Evolutionary conservation across 495 filamentous ascomycete species (phyloP).

Genomic region (Podospora pseudocomata): DNA sequence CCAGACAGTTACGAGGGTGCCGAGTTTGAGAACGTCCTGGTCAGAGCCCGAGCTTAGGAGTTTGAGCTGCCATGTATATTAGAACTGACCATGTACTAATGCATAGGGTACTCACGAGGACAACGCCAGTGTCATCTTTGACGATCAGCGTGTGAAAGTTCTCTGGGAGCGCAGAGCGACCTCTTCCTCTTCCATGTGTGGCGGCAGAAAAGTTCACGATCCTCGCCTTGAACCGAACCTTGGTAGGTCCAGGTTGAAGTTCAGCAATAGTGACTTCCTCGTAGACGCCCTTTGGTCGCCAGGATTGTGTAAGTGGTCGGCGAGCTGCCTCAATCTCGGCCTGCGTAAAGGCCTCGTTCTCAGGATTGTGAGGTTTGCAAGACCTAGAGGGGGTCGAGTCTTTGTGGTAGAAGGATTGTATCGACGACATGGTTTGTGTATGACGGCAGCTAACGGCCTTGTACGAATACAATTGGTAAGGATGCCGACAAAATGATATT

Average conservation of each 20-base stretch:
- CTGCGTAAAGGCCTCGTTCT: conserved; percentile 11
- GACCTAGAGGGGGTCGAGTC: conserved; percentile 11
- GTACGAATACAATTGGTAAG: not conserved
- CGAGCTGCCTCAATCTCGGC: conserved; percentile 8
- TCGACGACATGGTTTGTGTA: conserved; percentile 26
- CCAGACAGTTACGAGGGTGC: conserved; percentile 44
- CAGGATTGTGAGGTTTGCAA: not conserved
- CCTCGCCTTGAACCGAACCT: conserved; percentile 54
- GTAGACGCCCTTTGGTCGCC: conserved; percentile 55
- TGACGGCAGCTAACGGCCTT: not conserved
- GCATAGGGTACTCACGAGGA: conserved; percentile 42
- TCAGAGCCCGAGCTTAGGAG: conserved; percentile 34
- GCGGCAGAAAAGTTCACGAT: conserved; percentile 55
- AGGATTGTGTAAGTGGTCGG: conserved; percentile 31
- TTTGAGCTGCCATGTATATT: conserved; percentile 36
- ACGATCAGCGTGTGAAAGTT: conserved; percentile 55
- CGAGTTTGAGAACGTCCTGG: conserved; percentile 36
- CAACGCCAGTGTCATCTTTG: conserved; percentile 55
- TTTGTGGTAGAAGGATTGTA: conserved; percentile 53
- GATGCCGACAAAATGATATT: too few species aligned
- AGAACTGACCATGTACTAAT: not conserved
- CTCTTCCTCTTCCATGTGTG: conserved; percentile 34
- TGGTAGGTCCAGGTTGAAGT: conserved; percentile 48
- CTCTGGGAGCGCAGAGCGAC: conserved; percentile 22
- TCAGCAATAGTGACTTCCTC: conserved; percentile 47